Percentiles rank a stretch among this genome's conserved stretches.
Conservation (phyloP, 2,329 filamentous ascomycete species). For the Capronia coronata region DNA sequence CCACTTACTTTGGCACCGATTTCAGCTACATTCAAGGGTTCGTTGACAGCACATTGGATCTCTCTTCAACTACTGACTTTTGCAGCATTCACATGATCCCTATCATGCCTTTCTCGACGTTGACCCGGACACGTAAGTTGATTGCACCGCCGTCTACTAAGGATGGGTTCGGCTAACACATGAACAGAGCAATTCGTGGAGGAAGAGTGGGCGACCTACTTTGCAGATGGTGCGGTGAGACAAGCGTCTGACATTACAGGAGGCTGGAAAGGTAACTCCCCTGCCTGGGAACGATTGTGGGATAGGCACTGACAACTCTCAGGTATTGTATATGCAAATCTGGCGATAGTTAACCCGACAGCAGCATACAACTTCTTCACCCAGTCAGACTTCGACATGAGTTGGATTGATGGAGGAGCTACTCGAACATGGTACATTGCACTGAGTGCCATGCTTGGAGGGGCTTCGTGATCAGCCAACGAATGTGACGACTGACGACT, state of each 20-base stretch:
- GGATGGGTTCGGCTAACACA: conserved; percentile 14
- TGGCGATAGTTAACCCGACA: conserved; percentile 66
- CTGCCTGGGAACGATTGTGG: neutral
- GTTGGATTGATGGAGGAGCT: conserved; percentile 68
- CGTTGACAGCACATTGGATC: conserved; percentile 7
- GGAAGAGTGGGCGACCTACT: conserved; percentile 78
- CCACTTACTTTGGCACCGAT: conserved; percentile 75
- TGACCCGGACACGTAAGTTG: conserved; percentile 50
- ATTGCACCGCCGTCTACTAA: neutral
- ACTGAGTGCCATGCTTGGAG: conserved; percentile 61
- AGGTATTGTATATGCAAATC: conserved; percentile 71
- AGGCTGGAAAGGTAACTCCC: conserved; percentile 62
- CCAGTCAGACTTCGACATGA: conserved; percentile 56
- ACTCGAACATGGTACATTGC: conserved; percentile 79
- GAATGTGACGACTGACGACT: conserved; percentile 13
- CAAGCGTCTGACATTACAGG: conserved; percentile 51
- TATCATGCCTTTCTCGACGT: conserved; percentile 60
- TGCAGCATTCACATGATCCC: conserved; percentile 77
- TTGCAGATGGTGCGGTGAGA: conserved; percentile 60
- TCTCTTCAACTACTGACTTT: conserved; percentile 20
- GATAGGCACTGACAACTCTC: neutral
- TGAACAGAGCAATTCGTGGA: conserved; percentile 57
- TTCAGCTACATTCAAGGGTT: conserved; percentile 63
- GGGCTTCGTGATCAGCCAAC: conserved; percentile 8
- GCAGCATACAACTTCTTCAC: conserved; percentile 70